A percentile compares a stretch with the other conserved stretches of the same genome.
Conservation (phyloP, 805 yeast species). For the Kuraishia borneana region DNA sequence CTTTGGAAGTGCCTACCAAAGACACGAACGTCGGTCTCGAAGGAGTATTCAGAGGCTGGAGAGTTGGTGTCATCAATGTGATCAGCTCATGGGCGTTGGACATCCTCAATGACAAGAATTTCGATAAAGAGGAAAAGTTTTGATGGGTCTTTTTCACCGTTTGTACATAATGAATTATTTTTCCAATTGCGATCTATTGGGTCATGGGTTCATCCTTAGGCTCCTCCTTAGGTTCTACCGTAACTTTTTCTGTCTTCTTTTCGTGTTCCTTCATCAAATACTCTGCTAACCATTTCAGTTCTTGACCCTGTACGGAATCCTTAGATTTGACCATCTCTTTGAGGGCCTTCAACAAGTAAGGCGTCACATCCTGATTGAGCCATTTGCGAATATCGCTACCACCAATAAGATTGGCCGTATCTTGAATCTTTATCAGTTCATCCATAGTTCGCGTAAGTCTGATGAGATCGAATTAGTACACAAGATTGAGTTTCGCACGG, state of each 20-base stretch:
- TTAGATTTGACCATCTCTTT: conserved; percentile 17
- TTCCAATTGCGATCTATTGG: no score
- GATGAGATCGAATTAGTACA: background rate
- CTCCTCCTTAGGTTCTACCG: no score
- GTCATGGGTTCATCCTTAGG: no score
- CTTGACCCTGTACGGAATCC: conserved; percentile 21
- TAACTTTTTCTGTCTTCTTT: conserved; percentile 3
- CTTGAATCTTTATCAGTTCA: background rate
- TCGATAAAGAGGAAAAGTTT: conserved; percentile 31
- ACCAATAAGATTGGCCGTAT: conserved; percentile 31
- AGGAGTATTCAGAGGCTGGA: conserved; percentile 81
- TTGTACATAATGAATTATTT: no score
- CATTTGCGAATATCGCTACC: conserved; percentile 41
- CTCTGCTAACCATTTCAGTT: conserved; percentile 27
- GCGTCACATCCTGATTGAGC: conserved; percentile 34
- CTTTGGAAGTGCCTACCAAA: conserved; percentile 7
- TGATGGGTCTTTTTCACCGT: conserved; percentile 4
- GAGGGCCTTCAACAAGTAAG: conserved; percentile 31
- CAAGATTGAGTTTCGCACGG: background rate
- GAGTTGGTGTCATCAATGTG: conserved; percentile 69
- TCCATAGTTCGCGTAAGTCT: background rate
- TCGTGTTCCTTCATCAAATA: conserved; percentile 17
- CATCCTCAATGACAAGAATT: conserved; percentile 40
- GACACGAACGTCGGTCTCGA: conserved; percentile 31
- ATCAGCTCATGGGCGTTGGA: conserved; percentile 77